Base-by-base conservation (phyloP, 2,329 filamentous ascomycete species). In the Venturia nashicola region DNA sequence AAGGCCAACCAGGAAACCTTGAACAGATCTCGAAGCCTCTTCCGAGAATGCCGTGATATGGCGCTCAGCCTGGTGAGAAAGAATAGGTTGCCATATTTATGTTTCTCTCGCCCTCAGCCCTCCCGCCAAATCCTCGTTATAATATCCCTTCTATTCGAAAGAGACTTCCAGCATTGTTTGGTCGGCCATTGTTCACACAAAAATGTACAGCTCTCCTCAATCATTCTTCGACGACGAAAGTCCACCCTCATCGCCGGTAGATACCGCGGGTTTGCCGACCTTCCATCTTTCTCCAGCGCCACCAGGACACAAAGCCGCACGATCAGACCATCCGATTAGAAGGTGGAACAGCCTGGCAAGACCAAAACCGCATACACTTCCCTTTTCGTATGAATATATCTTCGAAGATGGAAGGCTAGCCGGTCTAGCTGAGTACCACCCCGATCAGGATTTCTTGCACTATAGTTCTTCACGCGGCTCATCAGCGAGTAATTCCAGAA, bases 311-410 rank as follows among this genome's bases (percentile, higher is more conserved):
- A 61, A 36, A 1, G 32, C 34, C n/a, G 34, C 20, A 11, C 11
- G 48, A 54, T 34, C 48, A 16, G 51, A 64, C 6, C 36, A 39
- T 11, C 36, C 1, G 23, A 54, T 44, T 46, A 23, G 27, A 44
- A 44, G 48, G 27, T 48, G 11, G 51, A 43, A 60, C 20, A 64
- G 62, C 51, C 34, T 54, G n/a, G 36, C 39, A 39, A 60, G 39
- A 34, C 27, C 23, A 16, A 64, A 27, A 8, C 20, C 48, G 40
- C 54, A 60, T n/a, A 23, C 36, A 51, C 34, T 54, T 23, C 54
- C 54, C 4, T 64, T 59, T 44, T 32, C 32, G 5, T 64, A 64
- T 23, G 62, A 64, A 34, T 64, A 64, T 46, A 20, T 40, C 14
- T 64, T 64, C 23, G 51, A 60, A 43, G 62, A 59, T 5, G 62